Evolutionary conservation across 1,284 basidiomycete genomes (phyloP), one percentile per base, ranked within the genome.

Genomic region (Coniophora puteana): DNA sequence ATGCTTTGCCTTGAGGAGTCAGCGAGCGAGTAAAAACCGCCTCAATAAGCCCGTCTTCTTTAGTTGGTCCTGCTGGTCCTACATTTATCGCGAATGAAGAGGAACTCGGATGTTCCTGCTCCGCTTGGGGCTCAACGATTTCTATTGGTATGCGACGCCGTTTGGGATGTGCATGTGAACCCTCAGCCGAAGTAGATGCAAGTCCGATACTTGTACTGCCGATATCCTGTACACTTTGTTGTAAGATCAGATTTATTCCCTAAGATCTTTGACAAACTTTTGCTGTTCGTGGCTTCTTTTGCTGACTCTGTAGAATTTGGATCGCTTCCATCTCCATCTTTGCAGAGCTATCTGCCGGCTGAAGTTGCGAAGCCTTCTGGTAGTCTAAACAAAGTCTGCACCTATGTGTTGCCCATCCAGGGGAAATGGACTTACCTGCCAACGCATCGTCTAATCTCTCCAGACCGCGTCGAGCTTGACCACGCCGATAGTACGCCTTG

Each of bases 401-500:
- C 31, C 22, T 24, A 7, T 37, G 43, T n/a, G 42, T 17, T 11
- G 31, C 14, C 10, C 31, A 11, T 28, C 25, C n/a, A 28, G 25
- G 18, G 30, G 17, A 25, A 24, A n/a, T 28, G 7, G 3, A 57
- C 74, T 30, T 48, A 83, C 86, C 89, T 50, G 68, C 55, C 24
- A 67, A 64, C 1, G 85, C 85, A 5, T 74, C 75, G 1, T 58
- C 52, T 11, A 79, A 49, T 36, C 72, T 75, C 16, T 67, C 74
- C 44, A 83, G 51, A 3, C 61, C 73, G 11, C 65, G 55, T 38
- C 80, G 63, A 1, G 88, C 86, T 55, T 89, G 85, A 0, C 72
- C 84, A 47, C 87, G 67, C 45, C 88, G 65, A 53, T 82, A 91
- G 24, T 83, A 54, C 1, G 80, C 88, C 50, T 91, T 91, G 12